phyloP scores from a whole-genome alignment of 192 early-diverging fungal genomes.

The Pilaira anomala region DNA sequence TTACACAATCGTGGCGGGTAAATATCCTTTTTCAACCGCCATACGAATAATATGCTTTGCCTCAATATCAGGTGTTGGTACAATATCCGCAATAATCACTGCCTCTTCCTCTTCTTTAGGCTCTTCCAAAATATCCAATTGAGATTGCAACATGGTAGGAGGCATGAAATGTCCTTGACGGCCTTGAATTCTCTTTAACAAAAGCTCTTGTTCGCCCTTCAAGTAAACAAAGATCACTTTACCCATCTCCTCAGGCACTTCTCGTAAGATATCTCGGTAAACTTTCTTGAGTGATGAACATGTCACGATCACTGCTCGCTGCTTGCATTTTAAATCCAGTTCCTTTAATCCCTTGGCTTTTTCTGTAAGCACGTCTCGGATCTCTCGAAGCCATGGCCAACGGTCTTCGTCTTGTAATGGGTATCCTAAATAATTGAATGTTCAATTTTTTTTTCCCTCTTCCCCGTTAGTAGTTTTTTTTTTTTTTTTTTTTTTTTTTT shows the following conservation, averaged over 20 bases:
- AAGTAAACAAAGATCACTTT: constrained; percentile 57
- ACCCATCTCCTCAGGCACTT: constrained; percentile 15
- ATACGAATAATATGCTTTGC: not conserved
- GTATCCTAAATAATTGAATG: constrained; percentile 24
- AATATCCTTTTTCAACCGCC: not conserved
- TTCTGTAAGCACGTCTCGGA: constrained; percentile 43
- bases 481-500: not conserved
- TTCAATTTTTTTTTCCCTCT: not conserved
- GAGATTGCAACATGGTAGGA: constrained; percentile 51
- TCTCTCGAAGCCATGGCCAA: constrained; percentile 56
- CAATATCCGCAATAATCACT: constrained; percentile 34
- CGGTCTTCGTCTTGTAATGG: constrained; percentile 65
- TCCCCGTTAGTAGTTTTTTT: not conserved
- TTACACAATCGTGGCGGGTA: not conserved
- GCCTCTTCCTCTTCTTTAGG: constrained; percentile 29
- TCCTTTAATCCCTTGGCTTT: constrained; percentile 26
- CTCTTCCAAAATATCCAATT: constrained; percentile 61
- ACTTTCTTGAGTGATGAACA: constrained; percentile 61
- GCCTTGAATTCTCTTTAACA: constrained; percentile 44
- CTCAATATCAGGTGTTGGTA: not conserved
- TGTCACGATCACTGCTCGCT: constrained; percentile 50
- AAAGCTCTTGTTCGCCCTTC: constrained; percentile 45
- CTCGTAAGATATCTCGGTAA: constrained; percentile 64
- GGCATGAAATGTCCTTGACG: constrained; percentile 58
- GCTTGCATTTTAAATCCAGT: not conserved